Percentiles rank a stretch among this genome's conserved stretches.
phyloP scores from a whole-genome alignment of 345 rosid species.

The Rubroshorea leprosula region DNA sequence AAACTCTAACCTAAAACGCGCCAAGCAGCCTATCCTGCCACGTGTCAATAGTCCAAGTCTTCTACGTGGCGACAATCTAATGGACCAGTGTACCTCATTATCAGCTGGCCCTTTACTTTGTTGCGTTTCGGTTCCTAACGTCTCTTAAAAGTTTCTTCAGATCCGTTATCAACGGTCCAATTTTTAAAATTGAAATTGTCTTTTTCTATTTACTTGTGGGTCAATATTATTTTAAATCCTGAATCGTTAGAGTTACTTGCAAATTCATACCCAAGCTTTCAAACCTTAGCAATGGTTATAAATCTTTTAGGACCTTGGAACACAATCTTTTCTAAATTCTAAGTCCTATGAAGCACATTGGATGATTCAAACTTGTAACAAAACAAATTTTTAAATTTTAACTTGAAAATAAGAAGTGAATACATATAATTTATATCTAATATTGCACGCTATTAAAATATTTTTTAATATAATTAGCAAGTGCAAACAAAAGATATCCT shows the following conservation, averaged over 20 bases:
- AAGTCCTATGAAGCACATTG: no score
- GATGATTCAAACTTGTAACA: no score
- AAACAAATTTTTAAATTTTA: no score
- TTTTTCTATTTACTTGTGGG: not conserved
- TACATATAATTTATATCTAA: no score
- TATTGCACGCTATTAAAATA: no score
- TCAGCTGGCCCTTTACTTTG: not conserved
- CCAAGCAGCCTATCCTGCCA: no score
- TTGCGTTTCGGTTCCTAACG: slow-evolving; percentile 2
- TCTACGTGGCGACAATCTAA: not conserved
- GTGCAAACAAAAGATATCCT: no score
- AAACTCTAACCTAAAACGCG: no score
- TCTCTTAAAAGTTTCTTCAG: not conserved
- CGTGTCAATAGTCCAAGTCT: not conserved
- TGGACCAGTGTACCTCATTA: not conserved
- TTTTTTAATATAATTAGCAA: no score
- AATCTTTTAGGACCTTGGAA: not conserved
- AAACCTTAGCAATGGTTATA: no score
- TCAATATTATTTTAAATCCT: not conserved
- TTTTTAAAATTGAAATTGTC: not conserved
- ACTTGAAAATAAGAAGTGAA: no score
- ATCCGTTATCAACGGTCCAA: slow-evolving; percentile 21
- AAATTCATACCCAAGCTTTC: not conserved
- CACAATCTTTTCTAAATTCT: no score
- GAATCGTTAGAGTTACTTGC: not conserved